A percentile compares a stretch with the other conserved stretches of the same genome.
Evolutionary conservation across 2,329 filamentous ascomycete species (phyloP).

Genomic region (Talaromyces funiculosus): DNA sequence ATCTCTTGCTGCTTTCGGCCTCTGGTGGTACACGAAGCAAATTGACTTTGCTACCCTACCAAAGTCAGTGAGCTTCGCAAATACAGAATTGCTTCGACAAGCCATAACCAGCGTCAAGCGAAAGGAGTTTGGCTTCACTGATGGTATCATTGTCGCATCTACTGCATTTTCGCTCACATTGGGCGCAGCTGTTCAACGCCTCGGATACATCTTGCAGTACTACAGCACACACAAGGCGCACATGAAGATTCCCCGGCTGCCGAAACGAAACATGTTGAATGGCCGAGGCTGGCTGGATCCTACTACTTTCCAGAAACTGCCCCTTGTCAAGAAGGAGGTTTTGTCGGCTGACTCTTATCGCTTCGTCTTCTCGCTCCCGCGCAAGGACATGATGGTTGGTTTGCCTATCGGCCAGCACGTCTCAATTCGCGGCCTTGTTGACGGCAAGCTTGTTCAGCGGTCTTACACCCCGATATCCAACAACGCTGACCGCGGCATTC

Average conservation of each 20-base stretch:
- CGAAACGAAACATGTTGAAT: not conserved
- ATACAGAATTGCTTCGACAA: not conserved
- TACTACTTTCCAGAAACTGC: not conserved
- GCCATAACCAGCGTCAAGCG: not conserved
- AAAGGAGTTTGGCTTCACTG: not conserved
- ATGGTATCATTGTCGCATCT: not conserved
- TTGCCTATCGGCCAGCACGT: conserved; percentile 56
- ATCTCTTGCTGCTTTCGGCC: not conserved
- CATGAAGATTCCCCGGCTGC: not conserved
- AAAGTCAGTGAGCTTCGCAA: not conserved
- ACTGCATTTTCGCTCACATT: not conserved
- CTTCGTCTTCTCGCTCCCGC: conserved; percentile 36
- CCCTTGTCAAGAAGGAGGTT: not conserved
- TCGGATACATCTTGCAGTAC: not conserved
- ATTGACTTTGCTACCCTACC: not conserved
- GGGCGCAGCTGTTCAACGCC: not conserved
- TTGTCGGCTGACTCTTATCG: not conserved
- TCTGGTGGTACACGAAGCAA: not conserved
- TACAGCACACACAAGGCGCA: not conserved
- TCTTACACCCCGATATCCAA: conserved; percentile 49
- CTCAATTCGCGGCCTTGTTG: conserved; percentile 45
- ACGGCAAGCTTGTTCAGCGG: conserved; percentile 43
- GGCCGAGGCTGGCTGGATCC: not conserved
- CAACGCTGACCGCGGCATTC: conserved; percentile 26
- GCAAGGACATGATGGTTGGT: conserved; percentile 41